Evolutionary conservation across 2,329 filamentous ascomycete genomes (phyloP).

Genomic region (Penicillium rolfsii): DNA sequence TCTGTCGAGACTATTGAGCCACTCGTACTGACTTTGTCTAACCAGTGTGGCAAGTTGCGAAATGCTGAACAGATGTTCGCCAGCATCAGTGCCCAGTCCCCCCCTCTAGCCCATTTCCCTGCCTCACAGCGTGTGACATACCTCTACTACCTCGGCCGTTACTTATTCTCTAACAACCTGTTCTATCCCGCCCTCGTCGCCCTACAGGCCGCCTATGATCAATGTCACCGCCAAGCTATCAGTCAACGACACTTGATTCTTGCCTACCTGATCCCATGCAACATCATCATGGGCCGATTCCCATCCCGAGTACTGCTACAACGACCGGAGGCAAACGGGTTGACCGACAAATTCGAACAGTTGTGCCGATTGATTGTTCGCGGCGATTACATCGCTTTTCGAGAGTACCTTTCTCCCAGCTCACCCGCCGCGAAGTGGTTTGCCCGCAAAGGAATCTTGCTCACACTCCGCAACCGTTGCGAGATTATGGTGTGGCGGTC

Average conservation of each 20-base stretch:
- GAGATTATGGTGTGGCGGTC: slow-evolving; percentile 84
- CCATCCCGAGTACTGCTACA: slow-evolving; percentile 69
- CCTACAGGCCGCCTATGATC: slow-evolving; percentile 77
- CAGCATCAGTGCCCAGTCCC: slow-evolving; percentile 82
- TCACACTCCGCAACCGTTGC: slow-evolving; percentile 75
- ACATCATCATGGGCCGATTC: slow-evolving; percentile 82
- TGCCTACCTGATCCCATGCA: slow-evolving; percentile 79
- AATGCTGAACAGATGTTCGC: slow-evolving; percentile 86
- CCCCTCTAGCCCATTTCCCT: slow-evolving; percentile 78
- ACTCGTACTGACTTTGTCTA: neutral
- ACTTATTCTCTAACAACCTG: slow-evolving; percentile 82
- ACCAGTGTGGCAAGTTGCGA: slow-evolving; percentile 76
- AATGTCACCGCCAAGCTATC: slow-evolving; percentile 63
- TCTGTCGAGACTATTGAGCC: neutral
- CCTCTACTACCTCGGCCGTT: slow-evolving; percentile 91
- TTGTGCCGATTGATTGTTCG: slow-evolving; percentile 71
- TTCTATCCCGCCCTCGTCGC: slow-evolving; percentile 76
- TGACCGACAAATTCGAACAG: slow-evolving; percentile 70
- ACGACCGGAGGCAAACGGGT: slow-evolving; percentile 68
- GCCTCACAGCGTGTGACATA: slow-evolving; percentile 87
- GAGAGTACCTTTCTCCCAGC: slow-evolving; percentile 63
- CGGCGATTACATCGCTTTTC: slow-evolving; percentile 76
- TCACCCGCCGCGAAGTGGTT: slow-evolving; percentile 70
- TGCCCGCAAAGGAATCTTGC: slow-evolving; percentile 71
- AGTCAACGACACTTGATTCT: slow-evolving; percentile 79